Percentiles rank a stretch among this genome's conserved stretches.
Evolutionary conservation across 2,329 filamentous ascomycete genomes (phyloP).

Genomic region (Exophiala viscosa): DNA sequence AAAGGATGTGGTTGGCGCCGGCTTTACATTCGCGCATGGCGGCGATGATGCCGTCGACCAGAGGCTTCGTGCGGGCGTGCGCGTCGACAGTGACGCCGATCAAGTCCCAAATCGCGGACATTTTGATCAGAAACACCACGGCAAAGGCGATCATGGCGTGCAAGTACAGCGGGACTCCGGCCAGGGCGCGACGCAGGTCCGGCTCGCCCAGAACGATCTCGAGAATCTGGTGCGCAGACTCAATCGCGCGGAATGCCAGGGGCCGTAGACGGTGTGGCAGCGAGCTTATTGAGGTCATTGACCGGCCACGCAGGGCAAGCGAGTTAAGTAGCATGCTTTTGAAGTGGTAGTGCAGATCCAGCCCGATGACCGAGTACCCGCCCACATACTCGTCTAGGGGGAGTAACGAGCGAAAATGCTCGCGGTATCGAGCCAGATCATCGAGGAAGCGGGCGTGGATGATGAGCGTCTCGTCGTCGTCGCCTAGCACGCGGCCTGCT

Average conservation of each 20-base stretch:
- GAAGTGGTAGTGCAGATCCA: constrained; percentile 52
- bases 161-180: constrained; percentile 46
- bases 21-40: constrained; percentile 20
- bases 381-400: constrained; percentile 24
- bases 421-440: constrained; percentile 50
- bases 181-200: constrained; percentile 47
- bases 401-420: constrained; percentile 40
- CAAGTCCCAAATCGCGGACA: constrained; percentile 27
- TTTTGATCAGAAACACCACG: constrained; percentile 44
- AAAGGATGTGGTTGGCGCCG: constrained; percentile 25
- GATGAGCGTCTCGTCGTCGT: constrained; percentile 33
- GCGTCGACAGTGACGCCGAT: constrained; percentile 28
- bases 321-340: constrained; percentile 52
- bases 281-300: constrained; percentile 36
- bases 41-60: constrained; percentile 25
- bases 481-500: constrained; percentile 29
- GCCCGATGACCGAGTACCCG: constrained; percentile 36
- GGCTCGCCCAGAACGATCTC: constrained; percentile 47
- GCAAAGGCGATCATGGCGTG: constrained; percentile 47
- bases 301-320: constrained; percentile 39
- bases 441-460: constrained; percentile 48
- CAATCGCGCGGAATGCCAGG: constrained; percentile 44
- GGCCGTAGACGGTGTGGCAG: constrained; percentile 23
- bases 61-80: constrained; percentile 24
- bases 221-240: constrained; percentile 46